These are phyloP conservation scores for Yarrowia sp. DNA, from an alignment of 805 yeast species.

Conservation along the genomic window DNA sequence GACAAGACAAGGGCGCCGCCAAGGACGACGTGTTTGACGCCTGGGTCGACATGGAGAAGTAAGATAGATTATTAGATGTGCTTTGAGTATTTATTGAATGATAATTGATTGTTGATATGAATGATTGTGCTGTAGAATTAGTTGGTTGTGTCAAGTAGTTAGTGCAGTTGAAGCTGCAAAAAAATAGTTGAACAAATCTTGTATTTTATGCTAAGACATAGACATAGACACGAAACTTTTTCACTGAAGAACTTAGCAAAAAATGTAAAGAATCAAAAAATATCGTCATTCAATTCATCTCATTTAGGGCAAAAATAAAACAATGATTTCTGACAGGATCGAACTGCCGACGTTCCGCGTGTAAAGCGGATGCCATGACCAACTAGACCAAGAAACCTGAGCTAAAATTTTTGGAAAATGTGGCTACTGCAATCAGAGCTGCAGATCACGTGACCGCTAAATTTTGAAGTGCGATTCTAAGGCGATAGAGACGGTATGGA, in stretches of 20 bases:
- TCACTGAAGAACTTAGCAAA: background rate
- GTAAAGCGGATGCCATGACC: constrained; percentile 37
- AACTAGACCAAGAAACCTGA: constrained; percentile 31
- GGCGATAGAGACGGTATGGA: background rate
- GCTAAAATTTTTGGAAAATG: background rate
- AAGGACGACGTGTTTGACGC: constrained; percentile 29
- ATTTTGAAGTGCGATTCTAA: background rate
- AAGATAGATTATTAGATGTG: constrained; percentile 18
- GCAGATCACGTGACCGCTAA: background rate
- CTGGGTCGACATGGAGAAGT: constrained; percentile 25
- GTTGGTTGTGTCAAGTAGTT: too few relatives aligned
- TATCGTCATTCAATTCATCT: background rate
- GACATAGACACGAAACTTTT: too few relatives aligned
- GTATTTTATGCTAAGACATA: too few relatives aligned
- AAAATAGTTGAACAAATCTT: too few relatives aligned
- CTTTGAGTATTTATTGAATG: constrained; percentile 25
- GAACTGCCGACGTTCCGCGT: constrained; percentile 37
- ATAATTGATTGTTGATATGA: constrained; percentile 2
- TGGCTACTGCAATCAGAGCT: background rate
- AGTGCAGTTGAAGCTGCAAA: too few relatives aligned
- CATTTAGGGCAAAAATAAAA: background rate
- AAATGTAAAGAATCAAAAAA: background rate
- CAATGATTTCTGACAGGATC: constrained; percentile 32
- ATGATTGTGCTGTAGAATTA: too few relatives aligned
- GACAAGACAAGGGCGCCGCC: background rate